phyloP scores from a whole-genome alignment of 768 basidiomycete species.

The Amylocystis lapponica region DNA sequence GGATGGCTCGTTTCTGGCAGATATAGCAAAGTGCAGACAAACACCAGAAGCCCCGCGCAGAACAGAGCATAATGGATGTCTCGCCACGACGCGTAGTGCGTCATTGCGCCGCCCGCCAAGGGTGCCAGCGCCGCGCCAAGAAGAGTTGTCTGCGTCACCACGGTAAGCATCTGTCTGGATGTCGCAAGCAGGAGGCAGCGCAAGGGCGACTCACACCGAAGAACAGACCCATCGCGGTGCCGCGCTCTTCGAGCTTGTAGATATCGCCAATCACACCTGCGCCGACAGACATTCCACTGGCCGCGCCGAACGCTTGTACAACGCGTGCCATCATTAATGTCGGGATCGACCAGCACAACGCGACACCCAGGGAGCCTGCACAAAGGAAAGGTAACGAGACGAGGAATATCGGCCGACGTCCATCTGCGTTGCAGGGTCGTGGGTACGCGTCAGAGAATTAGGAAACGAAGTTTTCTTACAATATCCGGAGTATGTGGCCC shows the following conservation, averaged over 20 bases:
- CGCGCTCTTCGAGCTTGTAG: constrained; percentile 56
- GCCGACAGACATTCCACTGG: constrained; percentile 50
- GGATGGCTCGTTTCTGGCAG: constrained; percentile 72
- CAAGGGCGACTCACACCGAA: constrained; percentile 35
- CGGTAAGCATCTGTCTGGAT: not conserved
- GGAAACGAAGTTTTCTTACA: constrained; percentile 28
- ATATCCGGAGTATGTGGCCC: constrained; percentile 46
- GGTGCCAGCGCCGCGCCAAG: constrained; percentile 62
- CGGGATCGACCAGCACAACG: constrained; percentile 35
- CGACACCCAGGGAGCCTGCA: constrained; percentile 56
- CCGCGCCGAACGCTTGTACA: constrained; percentile 60
- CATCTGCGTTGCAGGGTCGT: constrained; percentile 42
- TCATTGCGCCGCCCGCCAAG: constrained; percentile 46
- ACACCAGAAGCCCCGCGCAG: constrained; percentile 31
- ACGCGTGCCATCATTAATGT: constrained; percentile 56
- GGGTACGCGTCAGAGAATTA: not conserved
- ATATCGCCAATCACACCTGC: constrained; percentile 62
- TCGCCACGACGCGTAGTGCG: constrained; percentile 65
- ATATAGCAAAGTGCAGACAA: constrained; percentile 35
- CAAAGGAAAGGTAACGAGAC: constrained; percentile 52
- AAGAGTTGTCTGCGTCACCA: constrained; percentile 46
- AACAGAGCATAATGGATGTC: constrained; percentile 46
- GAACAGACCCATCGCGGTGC: constrained; percentile 55
- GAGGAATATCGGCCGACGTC: constrained; percentile 57
- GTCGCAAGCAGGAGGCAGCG: no score